Evolutionary conservation across 495 filamentous ascomycete species (phyloP).

Genomic region (Penicillium paxilli): DNA sequence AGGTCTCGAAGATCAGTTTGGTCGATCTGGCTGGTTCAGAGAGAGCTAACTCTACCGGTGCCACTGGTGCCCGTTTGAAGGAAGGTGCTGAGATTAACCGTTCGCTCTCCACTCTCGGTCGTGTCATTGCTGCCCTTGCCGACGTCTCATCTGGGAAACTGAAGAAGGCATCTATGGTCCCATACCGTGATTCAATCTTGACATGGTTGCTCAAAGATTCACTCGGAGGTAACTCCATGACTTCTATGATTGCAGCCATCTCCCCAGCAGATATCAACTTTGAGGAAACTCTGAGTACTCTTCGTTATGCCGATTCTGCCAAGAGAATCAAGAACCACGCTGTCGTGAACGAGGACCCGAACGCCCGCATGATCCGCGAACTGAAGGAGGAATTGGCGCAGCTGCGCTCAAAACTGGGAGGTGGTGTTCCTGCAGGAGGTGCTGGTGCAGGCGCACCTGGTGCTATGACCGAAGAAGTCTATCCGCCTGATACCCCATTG

Average conservation of each 20-base stretch:
- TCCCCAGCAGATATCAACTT: slow-evolving; percentile 99
- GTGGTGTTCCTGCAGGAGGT: slow-evolving; percentile 52
- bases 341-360: slow-evolving; percentile 98
- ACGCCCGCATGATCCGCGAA: slow-evolving; percentile 97
- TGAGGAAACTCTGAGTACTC: slow-evolving; percentile 92
- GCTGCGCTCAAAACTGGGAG: slow-evolving; percentile 81
- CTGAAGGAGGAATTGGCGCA: slow-evolving; percentile 92
- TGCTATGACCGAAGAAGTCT: slow-evolving; percentile 69
- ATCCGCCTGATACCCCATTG: slow-evolving; percentile 86
- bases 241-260: slow-evolving; percentile 98
- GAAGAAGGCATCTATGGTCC: slow-evolving; percentile 82
- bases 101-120: slow-evolving; percentile 92
- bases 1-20: slow-evolving; percentile 95
- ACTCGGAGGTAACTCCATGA: slow-evolving; percentile 97
- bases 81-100: slow-evolving; percentile 99
- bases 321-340: slow-evolving; percentile 99
- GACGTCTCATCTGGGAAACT: slow-evolving; percentile 87
- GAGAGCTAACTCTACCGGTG: slow-evolving; percentile 91
- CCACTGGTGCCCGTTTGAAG: slow-evolving; percentile 92
- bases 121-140: slow-evolving; percentile 95
- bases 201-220: slow-evolving; percentile 99
- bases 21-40: slow-evolving; percentile 98
- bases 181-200: slow-evolving; percentile 94
- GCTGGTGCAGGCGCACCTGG: slow-evolving; percentile 39
- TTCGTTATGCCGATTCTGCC: slow-evolving; percentile 95